Conservation (phyloP, 2,329 filamentous ascomycete genomes). For the Alternaria gaisen region DNA sequence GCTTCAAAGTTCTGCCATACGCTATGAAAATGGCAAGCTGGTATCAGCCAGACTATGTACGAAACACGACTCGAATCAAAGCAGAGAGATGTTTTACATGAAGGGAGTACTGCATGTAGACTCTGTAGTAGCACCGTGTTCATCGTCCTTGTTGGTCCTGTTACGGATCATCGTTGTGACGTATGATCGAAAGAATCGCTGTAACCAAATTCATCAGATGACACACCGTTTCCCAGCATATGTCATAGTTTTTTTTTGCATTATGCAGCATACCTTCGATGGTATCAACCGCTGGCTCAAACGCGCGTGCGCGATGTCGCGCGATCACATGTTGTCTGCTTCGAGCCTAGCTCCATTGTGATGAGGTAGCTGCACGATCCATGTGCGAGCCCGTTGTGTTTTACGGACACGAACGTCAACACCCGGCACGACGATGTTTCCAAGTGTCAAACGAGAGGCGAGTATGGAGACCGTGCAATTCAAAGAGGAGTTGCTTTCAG, state of each 20-base stretch:
- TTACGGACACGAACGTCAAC: background rate
- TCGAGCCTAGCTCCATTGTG: background rate
- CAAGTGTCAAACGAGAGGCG: too few species aligned
- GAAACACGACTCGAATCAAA: background rate
- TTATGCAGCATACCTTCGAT: background rate
- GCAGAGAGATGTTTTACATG: background rate
- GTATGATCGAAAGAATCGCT: background rate
- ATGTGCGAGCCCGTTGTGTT: background rate
- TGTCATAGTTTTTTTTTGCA: background rate
- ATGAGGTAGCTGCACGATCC: background rate
- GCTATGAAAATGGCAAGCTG: background rate
- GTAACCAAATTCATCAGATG: background rate
- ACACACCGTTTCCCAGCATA: background rate
- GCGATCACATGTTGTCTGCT: background rate
- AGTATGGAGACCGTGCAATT: too few species aligned
- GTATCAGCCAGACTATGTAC: background rate
- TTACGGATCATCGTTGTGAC: background rate
- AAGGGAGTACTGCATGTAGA: background rate
- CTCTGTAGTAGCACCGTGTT: background rate
- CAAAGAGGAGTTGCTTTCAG: too few species aligned
- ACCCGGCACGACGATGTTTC: too few species aligned
- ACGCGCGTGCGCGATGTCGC: background rate
- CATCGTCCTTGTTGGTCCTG: background rate
- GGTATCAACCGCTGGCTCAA: background rate
- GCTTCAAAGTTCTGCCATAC: background rate